phyloP scores from a whole-genome alignment of 139 green algal genomes.

The Edaphochlamys debaryana region DNA sequence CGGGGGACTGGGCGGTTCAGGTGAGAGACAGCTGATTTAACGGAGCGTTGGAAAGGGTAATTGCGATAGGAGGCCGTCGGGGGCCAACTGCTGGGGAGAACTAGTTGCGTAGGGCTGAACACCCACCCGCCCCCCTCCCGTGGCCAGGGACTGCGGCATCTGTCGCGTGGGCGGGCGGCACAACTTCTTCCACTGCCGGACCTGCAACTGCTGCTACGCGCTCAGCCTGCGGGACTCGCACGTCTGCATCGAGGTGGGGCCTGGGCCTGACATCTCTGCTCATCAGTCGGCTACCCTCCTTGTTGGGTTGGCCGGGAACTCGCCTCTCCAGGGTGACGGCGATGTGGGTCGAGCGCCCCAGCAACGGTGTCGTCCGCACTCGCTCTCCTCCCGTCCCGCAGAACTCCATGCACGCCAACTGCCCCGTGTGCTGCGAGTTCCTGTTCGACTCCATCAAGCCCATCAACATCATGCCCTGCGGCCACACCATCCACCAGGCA shows the following conservation, averaged over 20 bases:
- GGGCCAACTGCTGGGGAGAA: too few species aligned
- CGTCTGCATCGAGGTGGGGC: slow-evolving; percentile 82
- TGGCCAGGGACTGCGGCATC: slow-evolving; percentile 71
- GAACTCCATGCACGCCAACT: slow-evolving; percentile 92
- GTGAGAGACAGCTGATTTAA: too few species aligned
- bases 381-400: too few species aligned
- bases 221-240: slow-evolving; percentile 76
- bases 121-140: background rate
- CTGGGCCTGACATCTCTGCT: background rate
- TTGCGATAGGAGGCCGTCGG: too few species aligned
- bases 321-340: too few species aligned
- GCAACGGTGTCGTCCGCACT: too few species aligned
- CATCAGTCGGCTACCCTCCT: too few species aligned
- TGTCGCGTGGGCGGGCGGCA: slow-evolving; percentile 89
- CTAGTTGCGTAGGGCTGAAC: too few species aligned
- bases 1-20: too few species aligned
- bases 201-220: slow-evolving; percentile 93
- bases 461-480: slow-evolving; percentile 90
- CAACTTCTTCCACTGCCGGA: slow-evolving; percentile 95
- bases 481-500: slow-evolving; percentile 91
- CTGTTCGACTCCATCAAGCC: slow-evolving; percentile 90
- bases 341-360: too few species aligned
- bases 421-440: slow-evolving; percentile 88
- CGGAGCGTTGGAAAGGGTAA: too few species aligned
- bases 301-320: background rate